Conservation (phyloP, 2,329 filamentous ascomycete genomes). For the Thermoascus crustaceus region DNA sequence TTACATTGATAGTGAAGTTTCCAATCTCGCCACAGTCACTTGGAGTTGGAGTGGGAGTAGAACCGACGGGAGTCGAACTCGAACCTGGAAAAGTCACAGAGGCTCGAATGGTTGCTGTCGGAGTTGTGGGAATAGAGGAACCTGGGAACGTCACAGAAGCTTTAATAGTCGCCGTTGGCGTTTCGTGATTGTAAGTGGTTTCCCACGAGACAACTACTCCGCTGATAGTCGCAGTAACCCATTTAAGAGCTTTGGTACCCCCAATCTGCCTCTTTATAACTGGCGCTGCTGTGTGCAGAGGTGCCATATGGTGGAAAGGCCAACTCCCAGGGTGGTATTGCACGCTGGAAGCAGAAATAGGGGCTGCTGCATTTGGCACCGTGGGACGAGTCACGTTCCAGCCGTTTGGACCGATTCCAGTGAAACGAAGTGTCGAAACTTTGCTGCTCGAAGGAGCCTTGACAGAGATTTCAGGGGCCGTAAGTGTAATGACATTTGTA, state of each 20-base stretch:
- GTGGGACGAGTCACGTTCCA: not conserved
- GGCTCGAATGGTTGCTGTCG: not conserved
- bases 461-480: no score
- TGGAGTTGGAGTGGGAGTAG: no score
- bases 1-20: no score
- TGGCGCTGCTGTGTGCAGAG: not conserved
- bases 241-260: not conserved
- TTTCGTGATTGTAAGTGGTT: not conserved
- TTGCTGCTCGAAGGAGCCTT: no score
- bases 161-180: not conserved
- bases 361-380: not conserved
- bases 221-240: not conserved
- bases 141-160: not conserved
- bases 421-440: not conserved
- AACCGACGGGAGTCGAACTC: no score
- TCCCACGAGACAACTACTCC: not conserved
- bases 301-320: not conserved
- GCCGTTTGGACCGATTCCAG: not conserved
- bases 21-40: no score
- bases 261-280: not conserved
- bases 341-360: not conserved
- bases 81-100: no score
- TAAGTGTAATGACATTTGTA: no score
- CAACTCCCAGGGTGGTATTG: no score
- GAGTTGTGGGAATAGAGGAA: not conserved